These are phyloP conservation scores for Aspergillus aculeatus DNA, from an alignment of 2,329 filamentous ascomycete genomes.

Conservation along the genomic window DNA sequence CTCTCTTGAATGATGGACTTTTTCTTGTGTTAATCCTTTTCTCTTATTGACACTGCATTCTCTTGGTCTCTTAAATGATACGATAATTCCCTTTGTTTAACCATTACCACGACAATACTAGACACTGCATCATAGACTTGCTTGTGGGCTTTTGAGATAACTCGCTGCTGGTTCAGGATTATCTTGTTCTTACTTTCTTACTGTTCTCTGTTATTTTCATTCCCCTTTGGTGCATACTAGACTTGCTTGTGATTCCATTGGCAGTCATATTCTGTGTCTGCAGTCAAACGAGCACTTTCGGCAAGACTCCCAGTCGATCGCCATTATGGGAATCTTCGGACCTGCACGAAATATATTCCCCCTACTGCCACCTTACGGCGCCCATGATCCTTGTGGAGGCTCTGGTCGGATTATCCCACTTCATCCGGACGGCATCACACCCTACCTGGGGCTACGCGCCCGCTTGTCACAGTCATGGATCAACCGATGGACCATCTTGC, in stretches of 20 bases:
- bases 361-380: conserved; percentile 42
- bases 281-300: not conserved
- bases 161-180: not conserved
- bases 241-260: not conserved
- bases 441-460: conserved; percentile 86
- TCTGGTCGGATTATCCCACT: conserved; percentile 56
- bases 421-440: conserved; percentile 71
- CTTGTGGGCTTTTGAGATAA: not conserved
- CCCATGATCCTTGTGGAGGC: conserved; percentile 49
- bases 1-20: not conserved
- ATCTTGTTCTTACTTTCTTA: not conserved
- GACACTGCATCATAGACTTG: not conserved
- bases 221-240: not conserved
- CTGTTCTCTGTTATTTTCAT: not conserved
- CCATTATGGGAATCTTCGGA: conserved; percentile 34
- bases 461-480: conserved; percentile 95
- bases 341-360: conserved; percentile 37
- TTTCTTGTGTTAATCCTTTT: no score
- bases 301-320: not conserved
- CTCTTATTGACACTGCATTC: not conserved
- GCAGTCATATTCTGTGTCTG: not conserved
- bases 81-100: no score
- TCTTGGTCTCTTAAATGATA: not conserved
- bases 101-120: not conserved
- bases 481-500: conserved; percentile 92